These are phyloP conservation scores for Funneliformis caledonium DNA, from an alignment of 371 early-diverging fungal species.

Conservation along the genomic window DNA sequence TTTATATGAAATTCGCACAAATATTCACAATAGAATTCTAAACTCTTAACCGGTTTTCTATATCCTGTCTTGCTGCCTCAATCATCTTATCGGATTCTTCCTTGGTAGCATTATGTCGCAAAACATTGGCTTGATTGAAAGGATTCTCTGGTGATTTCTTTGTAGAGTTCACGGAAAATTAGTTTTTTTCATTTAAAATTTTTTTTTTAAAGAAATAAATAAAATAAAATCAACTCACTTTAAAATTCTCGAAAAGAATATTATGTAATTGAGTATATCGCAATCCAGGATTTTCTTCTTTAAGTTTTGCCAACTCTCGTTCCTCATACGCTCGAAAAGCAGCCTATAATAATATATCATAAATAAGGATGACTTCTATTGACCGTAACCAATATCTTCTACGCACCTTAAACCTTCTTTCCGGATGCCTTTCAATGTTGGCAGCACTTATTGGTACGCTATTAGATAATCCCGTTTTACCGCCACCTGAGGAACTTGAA, in stretches of 20 bases:
- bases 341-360: conserved; percentile 46
- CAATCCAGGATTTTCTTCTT: conserved; percentile 74
- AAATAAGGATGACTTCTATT: background rate
- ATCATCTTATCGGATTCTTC: conserved; percentile 51
- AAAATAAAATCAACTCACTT: conserved; percentile 8
- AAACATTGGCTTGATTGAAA: conserved; percentile 76
- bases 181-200: too few relatives aligned
- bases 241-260: conserved; percentile 74
- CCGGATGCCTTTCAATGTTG: conserved; percentile 82
- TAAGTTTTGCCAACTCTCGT: conserved; percentile 63
- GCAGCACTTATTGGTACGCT: conserved; percentile 49
- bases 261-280: conserved; percentile 78
- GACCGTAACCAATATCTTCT: background rate
- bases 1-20: too few relatives aligned
- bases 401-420: conserved; percentile 75
- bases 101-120: conserved; percentile 72
- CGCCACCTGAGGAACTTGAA: conserved; percentile 43
- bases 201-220: background rate
- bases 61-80: conserved; percentile 28
- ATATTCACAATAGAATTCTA: background rate
- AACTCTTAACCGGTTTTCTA: conserved; percentile 42
- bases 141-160: conserved; percentile 87
- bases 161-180: conserved; percentile 30
- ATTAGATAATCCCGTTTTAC: conserved; percentile 42
- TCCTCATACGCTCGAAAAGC: conserved; percentile 77